phyloP scores from a whole-genome alignment of 768 basidiomycete genomes.

The Fibroporia radiculosa region DNA sequence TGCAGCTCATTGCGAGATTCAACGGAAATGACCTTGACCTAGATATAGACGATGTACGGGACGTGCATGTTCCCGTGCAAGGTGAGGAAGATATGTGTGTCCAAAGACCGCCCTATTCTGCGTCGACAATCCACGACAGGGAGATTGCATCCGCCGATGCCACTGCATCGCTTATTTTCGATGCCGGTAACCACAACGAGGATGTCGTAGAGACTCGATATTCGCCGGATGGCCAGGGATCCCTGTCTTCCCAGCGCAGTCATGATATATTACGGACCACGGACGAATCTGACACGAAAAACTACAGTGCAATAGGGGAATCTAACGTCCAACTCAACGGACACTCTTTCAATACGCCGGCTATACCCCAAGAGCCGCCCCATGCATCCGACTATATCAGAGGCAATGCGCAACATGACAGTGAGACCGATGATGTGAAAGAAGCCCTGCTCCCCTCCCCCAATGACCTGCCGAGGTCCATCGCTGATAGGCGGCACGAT shows the following conservation, averaged over 20 bases:
- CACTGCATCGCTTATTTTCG: neutral
- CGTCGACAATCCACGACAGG: neutral
- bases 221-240: neutral
- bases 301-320: constrained; percentile 22
- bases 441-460: neutral
- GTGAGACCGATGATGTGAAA: neutral
- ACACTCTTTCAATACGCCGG: constrained; percentile 22
- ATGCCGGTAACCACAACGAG: neutral
- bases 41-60: constrained; percentile 63
- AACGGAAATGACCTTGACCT: constrained; percentile 72
- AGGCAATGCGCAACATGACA: neutral
- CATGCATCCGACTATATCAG: neutral
- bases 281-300: constrained; percentile 8
- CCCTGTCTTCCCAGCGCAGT: constrained; percentile 5
- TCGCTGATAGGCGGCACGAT: neutral
- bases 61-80: constrained; percentile 19
- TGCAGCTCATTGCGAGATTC: constrained; percentile 79
- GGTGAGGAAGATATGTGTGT: neutral
- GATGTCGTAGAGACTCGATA: neutral
- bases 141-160: neutral
- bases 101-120: neutral
- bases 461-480: neutral
- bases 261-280: constrained; percentile 10
- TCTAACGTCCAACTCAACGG: constrained; percentile 18
- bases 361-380: constrained; percentile 2